Evolutionary conservation across 73 alveolate species (phyloP).

Genomic region (Tetrahymena elliotti): DNA sequence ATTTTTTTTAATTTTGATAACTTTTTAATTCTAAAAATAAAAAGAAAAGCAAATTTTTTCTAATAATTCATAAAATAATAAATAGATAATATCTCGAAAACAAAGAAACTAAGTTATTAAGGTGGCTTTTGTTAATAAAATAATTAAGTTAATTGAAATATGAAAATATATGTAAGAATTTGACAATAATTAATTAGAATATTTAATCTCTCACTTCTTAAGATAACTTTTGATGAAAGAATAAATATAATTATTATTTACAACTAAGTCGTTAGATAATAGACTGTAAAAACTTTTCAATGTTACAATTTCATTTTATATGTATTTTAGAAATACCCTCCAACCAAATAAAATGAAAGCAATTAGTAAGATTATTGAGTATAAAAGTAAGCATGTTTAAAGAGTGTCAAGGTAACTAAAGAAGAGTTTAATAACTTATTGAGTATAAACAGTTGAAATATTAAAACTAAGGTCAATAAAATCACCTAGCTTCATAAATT

Average conservation of each 20-base stretch:
- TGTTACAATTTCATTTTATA: background rate
- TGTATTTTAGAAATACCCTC: background rate
- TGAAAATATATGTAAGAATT: background rate
- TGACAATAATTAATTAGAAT: no score
- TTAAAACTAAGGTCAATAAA: background rate
- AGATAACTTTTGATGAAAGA: background rate
- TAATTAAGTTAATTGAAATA: no score
- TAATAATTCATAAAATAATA: no score
- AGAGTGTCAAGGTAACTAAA: background rate
- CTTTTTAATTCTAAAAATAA: no score
- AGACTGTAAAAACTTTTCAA: background rate
- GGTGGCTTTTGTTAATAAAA: no score
- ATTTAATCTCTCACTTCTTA: background rate
- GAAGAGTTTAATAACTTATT: background rate
- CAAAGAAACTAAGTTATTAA: no score
- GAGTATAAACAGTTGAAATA: background rate
- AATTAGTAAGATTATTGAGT: background rate
- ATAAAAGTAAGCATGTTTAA: background rate
- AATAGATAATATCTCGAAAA: no score
- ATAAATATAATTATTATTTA: background rate
- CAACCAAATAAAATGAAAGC: background rate
- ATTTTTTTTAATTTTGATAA: no score
- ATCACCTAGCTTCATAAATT: background rate
- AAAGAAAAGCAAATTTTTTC: no score
- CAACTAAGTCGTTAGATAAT: background rate